These are phyloP conservation scores for Leccinum uliginosum DNA, from an alignment of 768 basidiomycete genomes.

Conservation along the genomic window DNA sequence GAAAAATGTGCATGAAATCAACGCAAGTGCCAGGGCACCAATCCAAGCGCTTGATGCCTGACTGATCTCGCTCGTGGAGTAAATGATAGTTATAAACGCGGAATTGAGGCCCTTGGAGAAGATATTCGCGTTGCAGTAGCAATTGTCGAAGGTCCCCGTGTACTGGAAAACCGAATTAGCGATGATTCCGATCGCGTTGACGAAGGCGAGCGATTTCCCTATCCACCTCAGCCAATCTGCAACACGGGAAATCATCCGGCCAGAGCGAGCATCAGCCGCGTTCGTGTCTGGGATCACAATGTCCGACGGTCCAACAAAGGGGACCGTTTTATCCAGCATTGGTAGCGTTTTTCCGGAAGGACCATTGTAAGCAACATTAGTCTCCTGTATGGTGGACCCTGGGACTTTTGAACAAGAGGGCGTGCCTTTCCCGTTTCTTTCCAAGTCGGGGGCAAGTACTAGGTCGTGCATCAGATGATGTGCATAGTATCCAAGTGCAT, in stretches of 20 bases:
- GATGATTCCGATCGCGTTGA: slow-evolving; percentile 26
- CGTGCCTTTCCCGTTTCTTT: not conserved
- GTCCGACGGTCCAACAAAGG: not conserved
- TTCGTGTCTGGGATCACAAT: too few species aligned
- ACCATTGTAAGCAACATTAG: too few species aligned
- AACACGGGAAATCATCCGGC: not conserved
- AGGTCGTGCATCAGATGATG: not conserved
- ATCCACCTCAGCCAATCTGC: slow-evolving; percentile 22
- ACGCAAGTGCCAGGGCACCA: not conserved
- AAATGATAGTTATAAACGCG: slow-evolving; percentile 30
- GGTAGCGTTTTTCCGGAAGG: not conserved
- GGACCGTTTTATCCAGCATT: not conserved
- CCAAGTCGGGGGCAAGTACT: not conserved
- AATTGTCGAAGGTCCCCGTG: slow-evolving; percentile 20
- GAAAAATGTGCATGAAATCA: not conserved
- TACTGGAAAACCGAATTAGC: slow-evolving; percentile 28
- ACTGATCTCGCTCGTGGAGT: slow-evolving; percentile 13
- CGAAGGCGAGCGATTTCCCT: slow-evolving; percentile 25
- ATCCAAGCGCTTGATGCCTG: slow-evolving; percentile 2
- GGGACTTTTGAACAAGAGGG: not conserved
- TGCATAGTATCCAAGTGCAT: slow-evolving; percentile 19
- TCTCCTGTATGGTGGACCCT: too few species aligned
- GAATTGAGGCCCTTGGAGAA: slow-evolving; percentile 6
- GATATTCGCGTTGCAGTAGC: slow-evolving; percentile 29
- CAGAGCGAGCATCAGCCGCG: not conserved